Base-by-base conservation (phyloP, 2,329 filamentous ascomycete genomes). In the Biscogniauxia mediterranea region DNA sequence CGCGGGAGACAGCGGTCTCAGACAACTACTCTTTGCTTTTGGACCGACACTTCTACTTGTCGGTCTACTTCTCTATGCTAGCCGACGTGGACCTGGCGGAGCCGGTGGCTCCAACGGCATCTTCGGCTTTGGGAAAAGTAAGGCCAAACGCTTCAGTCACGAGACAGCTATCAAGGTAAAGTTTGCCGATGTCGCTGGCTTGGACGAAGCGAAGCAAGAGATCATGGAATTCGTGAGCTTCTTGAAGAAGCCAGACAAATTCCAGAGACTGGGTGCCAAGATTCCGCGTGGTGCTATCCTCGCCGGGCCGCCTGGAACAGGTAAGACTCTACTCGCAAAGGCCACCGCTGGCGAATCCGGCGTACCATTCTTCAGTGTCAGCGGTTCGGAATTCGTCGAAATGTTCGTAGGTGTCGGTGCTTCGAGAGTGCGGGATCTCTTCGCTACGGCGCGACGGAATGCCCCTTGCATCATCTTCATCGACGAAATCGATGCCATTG, bases 161-260 rank as follows among this genome's bases (percentile, higher is more conserved):
- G 95, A 99, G 81, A 92, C 91, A 11, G 92, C 95, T 60, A 86
- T 99, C 80, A 97, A 96, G 79, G 93, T 96, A 76, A 98, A 97
- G 78, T 99, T 99, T 75, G 83, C 91, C 54, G 95, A 99, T 74
- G 95, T 99, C 52, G 95, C 95, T 51, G 95, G 95, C 68, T 94
- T 98, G 88, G 95, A 99, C 75, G 95, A 99, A 79, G 95, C 95
- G 60, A 99, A 99, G 83, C 83, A 88, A 60, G 95, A 99, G 78
- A 99, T 99, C 69, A 97, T 98, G 93, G 95, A 99, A 77, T 99
- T 99, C 71, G 95, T 99, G 68, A 93, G 90, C 74, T 99, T 99
- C 82, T 79, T 99, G 65, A 94, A 97, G 81, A 90, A 95, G 71
- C 95, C 95, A 0, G 91, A 92, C 70, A 89, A 91, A 66, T 99